phyloP scores from a whole-genome alignment of 768 basidiomycete species.

The Kwoniella bestiolae region DNA sequence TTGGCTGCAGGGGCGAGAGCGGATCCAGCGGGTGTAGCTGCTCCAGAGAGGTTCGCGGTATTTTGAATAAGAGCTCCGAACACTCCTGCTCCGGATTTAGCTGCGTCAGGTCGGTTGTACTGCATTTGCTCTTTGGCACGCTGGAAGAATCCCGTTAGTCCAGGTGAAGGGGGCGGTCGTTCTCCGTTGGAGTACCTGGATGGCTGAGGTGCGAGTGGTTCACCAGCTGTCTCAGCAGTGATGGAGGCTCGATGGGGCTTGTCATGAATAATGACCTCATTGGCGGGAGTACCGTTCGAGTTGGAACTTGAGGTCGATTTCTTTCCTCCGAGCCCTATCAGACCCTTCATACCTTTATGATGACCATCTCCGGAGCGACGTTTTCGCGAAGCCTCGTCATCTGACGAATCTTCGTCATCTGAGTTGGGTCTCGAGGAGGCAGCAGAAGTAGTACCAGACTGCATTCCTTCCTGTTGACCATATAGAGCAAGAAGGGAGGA shows the following conservation, averaged over 20 bases:
- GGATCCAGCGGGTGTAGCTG: constrained; percentile 58
- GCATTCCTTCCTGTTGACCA: constrained; percentile 58
- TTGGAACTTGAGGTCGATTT: constrained; percentile 24
- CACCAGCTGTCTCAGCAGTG: background rate
- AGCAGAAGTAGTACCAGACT: constrained; percentile 51
- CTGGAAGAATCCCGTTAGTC: constrained; percentile 28
- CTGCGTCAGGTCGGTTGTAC: constrained; percentile 56
- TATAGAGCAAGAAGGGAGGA: constrained; percentile 71
- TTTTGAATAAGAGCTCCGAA: constrained; percentile 74
- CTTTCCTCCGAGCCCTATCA: background rate
- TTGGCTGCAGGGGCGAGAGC: constrained; percentile 66
- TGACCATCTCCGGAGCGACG: background rate
- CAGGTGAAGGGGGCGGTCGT: constrained; percentile 25
- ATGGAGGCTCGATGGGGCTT: constrained; percentile 12
- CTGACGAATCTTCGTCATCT: constrained; percentile 37
- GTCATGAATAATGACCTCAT: constrained; percentile 26
- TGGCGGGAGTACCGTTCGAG: constrained; percentile 23
- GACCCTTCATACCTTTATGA: constrained; percentile 16
- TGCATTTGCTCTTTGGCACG: constrained; percentile 41
- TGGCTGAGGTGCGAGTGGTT: constrained; percentile 5
- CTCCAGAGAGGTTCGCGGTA: constrained; percentile 69
- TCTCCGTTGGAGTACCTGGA: constrained; percentile 18
- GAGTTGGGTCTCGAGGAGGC: constrained; percentile 52
- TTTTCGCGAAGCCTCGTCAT: constrained; percentile 43
- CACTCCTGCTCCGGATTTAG: constrained; percentile 66